These are phyloP conservation scores for Trifolium repens DNA, from an alignment of 306 rosid species.

Conservation along the genomic window DNA sequence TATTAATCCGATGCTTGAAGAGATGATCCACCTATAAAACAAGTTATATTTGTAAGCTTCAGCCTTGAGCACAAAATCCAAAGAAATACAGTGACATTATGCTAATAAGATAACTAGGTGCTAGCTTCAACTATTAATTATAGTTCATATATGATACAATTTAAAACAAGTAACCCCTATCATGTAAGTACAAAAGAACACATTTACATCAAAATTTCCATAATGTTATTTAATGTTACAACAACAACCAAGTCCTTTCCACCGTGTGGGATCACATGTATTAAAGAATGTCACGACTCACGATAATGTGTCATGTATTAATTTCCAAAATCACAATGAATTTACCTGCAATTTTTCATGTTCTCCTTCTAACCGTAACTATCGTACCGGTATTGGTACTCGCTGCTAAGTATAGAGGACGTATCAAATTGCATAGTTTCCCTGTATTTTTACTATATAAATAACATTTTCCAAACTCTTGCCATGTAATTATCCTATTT, in stretches of 20 bases:
- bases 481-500: too few relatives aligned
- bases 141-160: neutral
- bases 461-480: too few relatives aligned
- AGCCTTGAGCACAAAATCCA: slow-evolving; percentile 26
- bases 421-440: too few relatives aligned
- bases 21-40: slow-evolving; percentile 86
- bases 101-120: slow-evolving; percentile 17
- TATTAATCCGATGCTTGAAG: slow-evolving; percentile 85
- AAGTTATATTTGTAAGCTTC: slow-evolving; percentile 33
- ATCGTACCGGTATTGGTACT: too few relatives aligned
- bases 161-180: neutral
- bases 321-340: neutral
- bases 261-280: neutral
- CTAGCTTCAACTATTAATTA: neutral
- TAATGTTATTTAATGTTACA: neutral
- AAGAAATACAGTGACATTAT: slow-evolving; percentile 2
- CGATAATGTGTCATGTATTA: neutral
- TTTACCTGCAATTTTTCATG: neutral
- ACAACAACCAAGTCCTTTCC: neutral
- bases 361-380: neutral
- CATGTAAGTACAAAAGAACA: neutral
- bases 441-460: too few relatives aligned
- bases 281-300: too few relatives aligned
- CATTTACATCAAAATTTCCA: slow-evolving; percentile 5
- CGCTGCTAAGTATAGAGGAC: too few relatives aligned